Conservation (phyloP, 129 eudicot genomes). For the Pseudognaphalium luteoalbum region DNA sequence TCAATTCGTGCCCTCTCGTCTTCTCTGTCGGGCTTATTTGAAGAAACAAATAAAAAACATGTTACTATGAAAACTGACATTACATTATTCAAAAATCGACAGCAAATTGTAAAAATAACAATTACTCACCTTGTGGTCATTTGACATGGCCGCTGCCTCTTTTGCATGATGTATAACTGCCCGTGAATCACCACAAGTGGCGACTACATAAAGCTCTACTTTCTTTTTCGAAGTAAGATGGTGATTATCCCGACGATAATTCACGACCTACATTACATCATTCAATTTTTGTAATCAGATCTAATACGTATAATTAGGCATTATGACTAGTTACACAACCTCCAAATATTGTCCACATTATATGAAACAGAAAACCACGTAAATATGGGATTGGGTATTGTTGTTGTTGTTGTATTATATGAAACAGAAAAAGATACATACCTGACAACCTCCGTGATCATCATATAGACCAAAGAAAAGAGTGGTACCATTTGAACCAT, state of each 20-base stretch:
- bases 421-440: conserved; percentile 20
- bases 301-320: neutral
- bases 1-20: no score
- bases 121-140: no score
- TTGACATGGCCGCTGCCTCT: neutral
- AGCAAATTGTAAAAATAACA: no score
- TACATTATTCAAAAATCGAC: no score
- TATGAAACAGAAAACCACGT: neutral
- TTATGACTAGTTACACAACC: neutral
- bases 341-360: neutral
- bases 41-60: no score
- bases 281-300: neutral
- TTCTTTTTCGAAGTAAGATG: conserved; percentile 57
- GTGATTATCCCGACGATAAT: conserved; percentile 58
- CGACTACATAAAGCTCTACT: conserved; percentile 17
- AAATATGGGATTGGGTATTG: no score
- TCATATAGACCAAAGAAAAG: conserved; percentile 79
- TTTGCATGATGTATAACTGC: neutral
- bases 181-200: neutral
- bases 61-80: no score
- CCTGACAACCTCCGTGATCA: conserved; percentile 89
- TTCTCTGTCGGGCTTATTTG: no score
- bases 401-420: no score
- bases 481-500: conserved; percentile 46
- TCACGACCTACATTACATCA: conserved; percentile 44